Conservation (phyloP, 1,284 basidiomycete genomes). For the Puccinia sorghi region DNA sequence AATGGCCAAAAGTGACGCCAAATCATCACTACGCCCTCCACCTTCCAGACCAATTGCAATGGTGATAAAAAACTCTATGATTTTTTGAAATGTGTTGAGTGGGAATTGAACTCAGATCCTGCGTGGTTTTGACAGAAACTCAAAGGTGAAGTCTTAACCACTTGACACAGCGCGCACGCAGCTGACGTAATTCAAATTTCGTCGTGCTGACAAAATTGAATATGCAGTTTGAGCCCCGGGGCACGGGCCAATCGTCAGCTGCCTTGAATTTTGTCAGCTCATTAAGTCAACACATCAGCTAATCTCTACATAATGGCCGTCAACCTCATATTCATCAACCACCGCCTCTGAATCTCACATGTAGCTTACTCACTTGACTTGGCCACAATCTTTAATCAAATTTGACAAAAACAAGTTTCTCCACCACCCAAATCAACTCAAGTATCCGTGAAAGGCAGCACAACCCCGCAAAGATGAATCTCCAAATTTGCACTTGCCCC, state of each 20-base stretch:
- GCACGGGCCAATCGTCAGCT: background rate
- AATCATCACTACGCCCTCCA: constrained; percentile 47
- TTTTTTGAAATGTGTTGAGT: too few species aligned
- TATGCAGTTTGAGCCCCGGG: background rate
- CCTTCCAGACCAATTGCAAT: background rate
- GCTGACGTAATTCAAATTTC: constrained; percentile 12
- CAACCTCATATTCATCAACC: too few species aligned
- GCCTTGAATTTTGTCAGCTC: constrained; percentile 7
- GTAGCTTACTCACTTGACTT: too few species aligned
- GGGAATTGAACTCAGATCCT: too few species aligned
- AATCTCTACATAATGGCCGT: background rate
- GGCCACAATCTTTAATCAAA: too few species aligned
- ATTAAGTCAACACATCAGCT: background rate
- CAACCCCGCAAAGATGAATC: background rate
- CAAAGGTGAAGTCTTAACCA: too few species aligned
- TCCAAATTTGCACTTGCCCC: background rate
- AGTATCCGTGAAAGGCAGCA: too few species aligned
- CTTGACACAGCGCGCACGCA: constrained; percentile 3
- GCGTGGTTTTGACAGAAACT: too few species aligned
- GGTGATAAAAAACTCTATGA: too few species aligned
- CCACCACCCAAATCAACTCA: too few species aligned
- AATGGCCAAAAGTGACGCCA: background rate
- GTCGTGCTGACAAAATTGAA: background rate
- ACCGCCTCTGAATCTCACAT: too few species aligned
- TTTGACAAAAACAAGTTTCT: too few species aligned